phyloP scores from a whole-genome alignment of 371 early-diverging fungal genomes.

The Dichotomocladium elegans region DNA sequence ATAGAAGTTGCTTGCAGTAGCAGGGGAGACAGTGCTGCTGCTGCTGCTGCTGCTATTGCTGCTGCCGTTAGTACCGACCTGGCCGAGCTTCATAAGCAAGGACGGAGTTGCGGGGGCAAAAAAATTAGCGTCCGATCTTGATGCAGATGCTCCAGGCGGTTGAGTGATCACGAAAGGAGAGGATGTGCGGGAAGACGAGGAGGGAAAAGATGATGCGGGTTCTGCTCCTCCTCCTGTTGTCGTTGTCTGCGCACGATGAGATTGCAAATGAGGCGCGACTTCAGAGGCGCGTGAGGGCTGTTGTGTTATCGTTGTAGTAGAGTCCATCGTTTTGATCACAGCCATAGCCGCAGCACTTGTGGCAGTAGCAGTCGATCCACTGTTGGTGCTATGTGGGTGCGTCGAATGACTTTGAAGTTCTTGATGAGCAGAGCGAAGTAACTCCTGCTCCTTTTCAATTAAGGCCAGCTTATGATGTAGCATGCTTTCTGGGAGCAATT shows the following conservation, averaged over 20 bases:
- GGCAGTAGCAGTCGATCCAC: not conserved
- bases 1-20: not conserved
- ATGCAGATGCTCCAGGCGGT: constrained; percentile 1
- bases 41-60: not conserved
- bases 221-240: too few species aligned
- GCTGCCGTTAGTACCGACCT: constrained; percentile 10
- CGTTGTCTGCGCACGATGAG: too few species aligned
- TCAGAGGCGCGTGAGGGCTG: constrained; percentile 1
- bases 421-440: constrained; percentile 26
- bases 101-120: constrained; percentile 61
- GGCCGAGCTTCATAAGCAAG: constrained; percentile 59
- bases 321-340: too few species aligned
- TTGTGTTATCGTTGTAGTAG: not conserved
- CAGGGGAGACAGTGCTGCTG: not conserved
- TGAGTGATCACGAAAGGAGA: constrained; percentile 1
- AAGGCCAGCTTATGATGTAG: constrained; percentile 40
- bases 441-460: constrained; percentile 52
- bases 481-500: constrained; percentile 7
- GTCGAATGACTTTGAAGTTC: constrained; percentile 10
- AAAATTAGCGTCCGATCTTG: constrained; percentile 9
- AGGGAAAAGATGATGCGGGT: not conserved
- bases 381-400: not conserved
- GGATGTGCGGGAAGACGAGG: constrained; percentile 5
- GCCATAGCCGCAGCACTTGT: too few species aligned
- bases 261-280: constrained; percentile 1